Evolutionary conservation across 2,329 filamentous ascomycete genomes (phyloP), one percentile per base, ranked within the genome.

Genomic region (Elsinoe australis): DNA sequence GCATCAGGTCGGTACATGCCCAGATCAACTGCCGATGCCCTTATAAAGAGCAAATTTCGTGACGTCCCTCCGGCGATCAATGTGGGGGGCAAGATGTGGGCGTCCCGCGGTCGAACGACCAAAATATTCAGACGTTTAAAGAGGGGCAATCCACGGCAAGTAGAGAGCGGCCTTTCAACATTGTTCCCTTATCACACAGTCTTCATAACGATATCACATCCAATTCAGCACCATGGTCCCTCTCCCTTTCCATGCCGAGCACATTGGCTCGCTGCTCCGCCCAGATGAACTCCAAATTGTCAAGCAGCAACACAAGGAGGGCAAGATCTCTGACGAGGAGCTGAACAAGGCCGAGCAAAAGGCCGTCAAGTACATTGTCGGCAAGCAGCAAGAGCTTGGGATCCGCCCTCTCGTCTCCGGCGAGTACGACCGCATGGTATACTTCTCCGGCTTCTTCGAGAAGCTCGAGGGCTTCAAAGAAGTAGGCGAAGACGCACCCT

Each of bases 191-290:
- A n/a, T n/a, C n/a, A n/a, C n/a, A n/a, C n/a, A n/a, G n/a, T n/a
- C n/a, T n/a, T n/a, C n/a, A n/a, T n/a, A n/a, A n/a, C n/a, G n/a
- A n/a, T n/a, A n/a, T n/a, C n/a, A 29, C 26, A 22, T 32, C 19
- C 24, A 6, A 29, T 17, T 15, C 17, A 35, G 29, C 17, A 18
- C 21, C 28, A 53, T 53, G 47, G 48, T 41, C 35, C 35, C 44
- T 35, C 76, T 78, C 33, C 82, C 79, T 42, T 86, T 84, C 66
- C 75, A 83, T 60, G 81, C 82, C 51, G 83, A 87, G 67, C 83
- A 87, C 56, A 75, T 85, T 54, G 83, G 83, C 46, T 86, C 82
- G 12, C 71, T 87, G 39, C 76, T 86, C 50, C 79, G 83, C 24
- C 82, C 83, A 1, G 64, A 77, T 46, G 66, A 74, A 45, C 73